Percentiles rank a stretch among this genome's conserved stretches.
Evolutionary conservation across 2,329 filamentous ascomycete genomes (phyloP).

Genomic region (Botrytis hyacinthi): DNA sequence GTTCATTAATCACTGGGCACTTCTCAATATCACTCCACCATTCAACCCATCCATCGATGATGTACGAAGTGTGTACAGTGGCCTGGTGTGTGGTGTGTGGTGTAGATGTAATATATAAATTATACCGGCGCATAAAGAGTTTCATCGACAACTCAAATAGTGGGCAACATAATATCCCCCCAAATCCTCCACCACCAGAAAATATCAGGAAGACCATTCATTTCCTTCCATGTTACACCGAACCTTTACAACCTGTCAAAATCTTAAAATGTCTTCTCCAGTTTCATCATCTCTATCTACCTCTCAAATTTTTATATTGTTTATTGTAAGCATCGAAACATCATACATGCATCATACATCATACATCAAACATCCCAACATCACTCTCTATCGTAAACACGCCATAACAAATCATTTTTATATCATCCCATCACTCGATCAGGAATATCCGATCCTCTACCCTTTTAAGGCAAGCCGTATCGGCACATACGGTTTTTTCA

Average conservation of each 20-base stretch:
- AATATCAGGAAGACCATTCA: neutral
- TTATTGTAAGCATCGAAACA: neutral
- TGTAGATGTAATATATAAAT: neutral
- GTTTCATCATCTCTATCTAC: neutral
- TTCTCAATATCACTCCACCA: neutral
- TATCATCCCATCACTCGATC: slow-evolving; percentile 10
- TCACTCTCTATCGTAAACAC: slow-evolving; percentile 10
- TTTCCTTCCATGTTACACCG: neutral
- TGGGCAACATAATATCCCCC: neutral
- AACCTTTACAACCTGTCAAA: neutral
- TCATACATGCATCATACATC: neutral
- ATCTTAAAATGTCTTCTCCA: neutral
- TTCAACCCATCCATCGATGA: neutral
- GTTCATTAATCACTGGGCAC: neutral
- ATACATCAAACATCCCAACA: neutral
- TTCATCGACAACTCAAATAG: slow-evolving; percentile 9
- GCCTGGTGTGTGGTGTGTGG: neutral
- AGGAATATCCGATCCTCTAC: neutral
- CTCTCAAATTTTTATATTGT: neutral
- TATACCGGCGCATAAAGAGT: slow-evolving; percentile 14
- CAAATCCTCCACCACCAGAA: neutral
- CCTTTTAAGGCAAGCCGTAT: neutral
- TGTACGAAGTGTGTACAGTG: neutral
- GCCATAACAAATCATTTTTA: neutral
- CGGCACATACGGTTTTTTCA: neutral